Percentiles rank a stretch among this genome's conserved stretches.
These are phyloP conservation scores for Fusarium pininemorale DNA, from an alignment of 2,329 filamentous ascomycete species.

Conservation along the genomic window DNA sequence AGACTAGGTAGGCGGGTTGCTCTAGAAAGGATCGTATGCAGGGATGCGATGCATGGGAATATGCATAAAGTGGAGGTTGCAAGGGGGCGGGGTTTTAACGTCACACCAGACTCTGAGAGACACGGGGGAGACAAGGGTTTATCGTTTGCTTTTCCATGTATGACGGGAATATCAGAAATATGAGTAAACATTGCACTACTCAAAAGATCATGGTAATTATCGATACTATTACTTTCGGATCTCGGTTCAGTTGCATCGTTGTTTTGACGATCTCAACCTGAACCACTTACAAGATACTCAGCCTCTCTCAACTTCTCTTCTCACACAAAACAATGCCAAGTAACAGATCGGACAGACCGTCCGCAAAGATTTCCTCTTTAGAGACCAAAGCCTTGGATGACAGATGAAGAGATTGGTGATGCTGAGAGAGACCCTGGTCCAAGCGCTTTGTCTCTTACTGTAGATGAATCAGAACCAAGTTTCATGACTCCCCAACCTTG, in stretches of 20 bases:
- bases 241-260: background rate
- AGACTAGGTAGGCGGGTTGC: background rate
- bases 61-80: constrained; percentile 36
- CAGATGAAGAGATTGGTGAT: background rate
- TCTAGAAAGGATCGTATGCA: constrained; percentile 8
- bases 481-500: constrained; percentile 25
- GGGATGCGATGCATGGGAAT: constrained; percentile 26
- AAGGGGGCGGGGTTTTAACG: constrained; percentile 20
- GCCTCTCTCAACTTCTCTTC: background rate
- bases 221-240: background rate
- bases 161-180: constrained; percentile 21
- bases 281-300: background rate
- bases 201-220: background rate
- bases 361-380: background rate
- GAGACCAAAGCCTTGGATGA: constrained; percentile 1
- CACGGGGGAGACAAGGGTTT: constrained; percentile 16
- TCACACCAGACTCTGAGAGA: constrained; percentile 18
- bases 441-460: constrained; percentile 32
- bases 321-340: constrained; percentile 7
- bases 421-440: constrained; percentile 10
- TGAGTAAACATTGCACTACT: background rate
- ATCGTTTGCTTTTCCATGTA: constrained; percentile 7
- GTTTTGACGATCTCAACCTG: background rate
- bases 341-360: background rate
- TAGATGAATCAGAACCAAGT: constrained; percentile 28